Evolutionary conservation across 805 yeast species (phyloP).

Genomic region (Zygosaccharomyces lentus): DNA sequence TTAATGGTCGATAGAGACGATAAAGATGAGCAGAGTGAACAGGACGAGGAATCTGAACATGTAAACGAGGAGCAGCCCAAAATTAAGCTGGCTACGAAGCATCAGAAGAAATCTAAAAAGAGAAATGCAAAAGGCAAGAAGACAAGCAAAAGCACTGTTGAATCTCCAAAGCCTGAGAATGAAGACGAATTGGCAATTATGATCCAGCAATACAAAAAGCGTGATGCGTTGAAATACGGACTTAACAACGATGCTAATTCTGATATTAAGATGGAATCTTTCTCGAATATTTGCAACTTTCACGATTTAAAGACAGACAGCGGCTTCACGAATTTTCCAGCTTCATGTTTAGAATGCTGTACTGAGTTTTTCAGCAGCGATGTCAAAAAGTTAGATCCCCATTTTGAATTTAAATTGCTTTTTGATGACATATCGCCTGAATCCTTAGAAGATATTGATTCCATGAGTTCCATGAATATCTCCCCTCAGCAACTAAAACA

Average conservation of each 20-base stretch:
- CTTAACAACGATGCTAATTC: conserved; percentile 28
- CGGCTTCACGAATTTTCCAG: conserved; percentile 25
- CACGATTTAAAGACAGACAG: conserved; percentile 34
- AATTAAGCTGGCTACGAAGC: conserved; percentile 18
- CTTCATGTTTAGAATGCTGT: conserved; percentile 12
- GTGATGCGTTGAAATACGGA: conserved; percentile 20
- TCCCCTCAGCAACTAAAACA: conserved; percentile 66
- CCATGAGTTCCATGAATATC: conserved; percentile 63
- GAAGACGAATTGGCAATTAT: conserved; percentile 59
- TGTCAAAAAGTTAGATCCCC: conserved; percentile 59
- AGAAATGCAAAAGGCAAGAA: conserved; percentile 27
- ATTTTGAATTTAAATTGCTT: conserved; percentile 62
- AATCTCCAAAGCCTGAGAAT: conserved; percentile 24
- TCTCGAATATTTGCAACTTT: conserved; percentile 26
- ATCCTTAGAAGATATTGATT: conserved; percentile 69
- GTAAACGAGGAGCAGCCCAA: conserved; percentile 13
- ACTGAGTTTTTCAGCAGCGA: conserved; percentile 25
- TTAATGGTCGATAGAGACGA: conserved; percentile 24
- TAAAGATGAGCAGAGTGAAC: conserved; percentile 1
- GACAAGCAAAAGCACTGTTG: conserved; percentile 16
- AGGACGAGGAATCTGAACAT: conserved; percentile 2
- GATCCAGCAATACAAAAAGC: conserved; percentile 41
- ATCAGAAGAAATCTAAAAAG: conserved; percentile 29
- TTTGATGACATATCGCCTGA: conserved; percentile 69
- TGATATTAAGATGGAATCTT: conserved; percentile 20